phyloP scores from a whole-genome alignment of 768 basidiomycete genomes.

The Saitozyma sp. region DNA sequence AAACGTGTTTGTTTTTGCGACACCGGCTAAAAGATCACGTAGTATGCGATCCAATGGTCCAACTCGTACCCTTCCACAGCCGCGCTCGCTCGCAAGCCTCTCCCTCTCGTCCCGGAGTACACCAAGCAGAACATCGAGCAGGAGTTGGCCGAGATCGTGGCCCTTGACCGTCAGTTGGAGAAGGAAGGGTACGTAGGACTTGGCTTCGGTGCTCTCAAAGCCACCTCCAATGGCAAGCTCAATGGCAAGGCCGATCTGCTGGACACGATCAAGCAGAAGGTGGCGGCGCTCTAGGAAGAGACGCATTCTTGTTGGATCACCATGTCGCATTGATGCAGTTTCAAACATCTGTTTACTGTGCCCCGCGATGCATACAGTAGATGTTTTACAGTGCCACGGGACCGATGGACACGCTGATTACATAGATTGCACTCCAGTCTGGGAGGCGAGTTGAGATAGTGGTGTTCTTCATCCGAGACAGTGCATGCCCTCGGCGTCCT shows the following conservation, averaged over 20 bases:
- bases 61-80: slow-evolving; percentile 8
- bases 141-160: slow-evolving; percentile 11
- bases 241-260: neutral
- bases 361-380: too few relatives aligned
- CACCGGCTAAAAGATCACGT: neutral
- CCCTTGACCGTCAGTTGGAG: slow-evolving; percentile 10
- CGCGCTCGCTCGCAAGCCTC: slow-evolving; percentile 11
- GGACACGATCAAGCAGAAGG: too few relatives aligned
- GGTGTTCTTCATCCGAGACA: too few relatives aligned
- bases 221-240: slow-evolving; percentile 8
- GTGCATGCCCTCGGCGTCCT: too few relatives aligned
- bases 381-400: too few relatives aligned
- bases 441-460: too few relatives aligned
- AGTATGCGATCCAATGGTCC: slow-evolving; percentile 9
- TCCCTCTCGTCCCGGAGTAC: slow-evolving; percentile 11
- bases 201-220: neutral
- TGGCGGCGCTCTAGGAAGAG: too few relatives aligned
- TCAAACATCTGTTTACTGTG: too few relatives aligned
- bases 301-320: too few relatives aligned
- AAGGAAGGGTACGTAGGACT: slow-evolving; percentile 11
- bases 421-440: too few relatives aligned
- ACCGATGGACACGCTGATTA: too few relatives aligned
- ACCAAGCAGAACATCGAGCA: slow-evolving; percentile 12
- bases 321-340: too few relatives aligned
- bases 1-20: neutral